Evolutionary conservation across 495 filamentous ascomycete species (phyloP), one percentile per base, ranked within the genome.

Genomic region (Elaphomyces granulatus): DNA sequence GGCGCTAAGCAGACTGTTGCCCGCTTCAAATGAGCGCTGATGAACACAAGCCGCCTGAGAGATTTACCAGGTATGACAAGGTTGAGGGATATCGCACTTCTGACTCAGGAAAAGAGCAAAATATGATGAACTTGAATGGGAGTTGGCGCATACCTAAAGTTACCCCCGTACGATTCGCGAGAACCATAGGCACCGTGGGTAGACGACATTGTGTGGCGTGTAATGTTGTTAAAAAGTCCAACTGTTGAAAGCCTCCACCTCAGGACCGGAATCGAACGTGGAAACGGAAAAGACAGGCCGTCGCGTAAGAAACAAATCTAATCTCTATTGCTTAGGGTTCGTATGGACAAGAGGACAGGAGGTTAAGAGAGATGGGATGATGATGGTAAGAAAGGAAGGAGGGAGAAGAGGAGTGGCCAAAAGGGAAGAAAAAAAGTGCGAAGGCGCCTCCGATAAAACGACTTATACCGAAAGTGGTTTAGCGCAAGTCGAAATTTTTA

Each of bases 91-190:
- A n/a, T n/a, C n/a, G n/a, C n/a, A n/a, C n/a, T n/a, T n/a, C n/a
- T n/a, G n/a, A n/a, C n/a, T n/a, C n/a, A n/a, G n/a, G n/a, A n/a
- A n/a, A n/a, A n/a, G n/a, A n/a, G n/a, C n/a, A n/a, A n/a, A n/a
- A n/a, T n/a, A 28, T 28, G 12, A 12, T 28, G 23, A 28, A 28
- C 12, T 28, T 12, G 12, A 28, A 28, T 6, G 12, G 23, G 12
- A 12, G 23, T 12, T 6, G 38, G 31, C 58, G 42, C 59, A 51
- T 64, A 64, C 31, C 57, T 59, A 45, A 58, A 55, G 38, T 60
- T 60, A 47, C 55, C 56, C 47, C 61, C 56, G 34, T 69, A 67
- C 43, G 63, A 62, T 41, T 66, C 61, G 54, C 64, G 60, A 53
- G 61, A 61, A 56, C 67, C 62, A 53, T 67, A 32, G 9, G 30